Evolutionary conservation across 345 rosid species (phyloP).

Genomic region (Syzygium aromaticum): DNA sequence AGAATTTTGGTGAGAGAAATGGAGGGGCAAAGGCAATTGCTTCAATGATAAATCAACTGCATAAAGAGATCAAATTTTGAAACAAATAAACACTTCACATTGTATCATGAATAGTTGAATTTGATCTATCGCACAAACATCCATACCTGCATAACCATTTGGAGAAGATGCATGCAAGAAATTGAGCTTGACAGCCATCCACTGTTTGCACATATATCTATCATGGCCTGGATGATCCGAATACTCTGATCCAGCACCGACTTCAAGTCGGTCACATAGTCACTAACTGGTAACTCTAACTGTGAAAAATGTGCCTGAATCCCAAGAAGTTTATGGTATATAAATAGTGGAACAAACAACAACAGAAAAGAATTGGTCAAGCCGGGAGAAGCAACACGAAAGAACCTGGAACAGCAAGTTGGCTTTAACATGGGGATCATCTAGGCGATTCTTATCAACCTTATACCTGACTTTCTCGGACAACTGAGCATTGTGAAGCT

Average conservation of each 20-base stretch:
- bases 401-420: conserved; percentile 81
- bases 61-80: not conserved
- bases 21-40: not conserved
- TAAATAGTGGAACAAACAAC: not conserved
- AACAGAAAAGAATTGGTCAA: not conserved
- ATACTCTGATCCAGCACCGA: conserved; percentile 97
- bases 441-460: conserved; percentile 72
- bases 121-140: not conserved
- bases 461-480: conserved; percentile 57
- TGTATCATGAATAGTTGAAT: not conserved
- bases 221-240: conserved; percentile 96
- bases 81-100: not conserved
- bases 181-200: conserved; percentile 96
- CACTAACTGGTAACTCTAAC: conserved; percentile 83
- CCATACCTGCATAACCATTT: conserved; percentile 97
- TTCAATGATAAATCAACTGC: not conserved
- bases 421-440: conserved; percentile 94
- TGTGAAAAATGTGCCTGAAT: conserved; percentile 87
- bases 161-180: conserved; percentile 92
- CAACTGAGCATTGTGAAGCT: conserved; percentile 68
- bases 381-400: not conserved
- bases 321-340: not conserved
- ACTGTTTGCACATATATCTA: conserved; percentile 94
- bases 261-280: conserved; percentile 87
- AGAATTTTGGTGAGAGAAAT: not conserved